Base-by-base conservation (phyloP, 805 yeast species). In the Ogataea paraovalis region DNA sequence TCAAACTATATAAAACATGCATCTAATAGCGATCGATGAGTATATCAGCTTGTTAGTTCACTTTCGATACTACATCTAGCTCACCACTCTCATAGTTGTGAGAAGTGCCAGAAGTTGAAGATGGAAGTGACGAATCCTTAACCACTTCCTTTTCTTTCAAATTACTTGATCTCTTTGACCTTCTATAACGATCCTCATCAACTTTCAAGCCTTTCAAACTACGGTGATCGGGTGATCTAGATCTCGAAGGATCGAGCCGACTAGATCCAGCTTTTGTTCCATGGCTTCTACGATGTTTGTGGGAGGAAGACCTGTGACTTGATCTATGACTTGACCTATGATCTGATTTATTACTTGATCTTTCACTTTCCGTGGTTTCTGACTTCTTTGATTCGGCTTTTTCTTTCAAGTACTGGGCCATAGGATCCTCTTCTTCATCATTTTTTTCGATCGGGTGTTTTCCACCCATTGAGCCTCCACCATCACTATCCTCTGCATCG, bases 401-500 rank as follows among this genome's bases (percentile, higher is more conserved):
- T 20, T 48, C 45, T 39, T 48, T 51, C 7, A 63, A 41, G 44
- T 53, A 66, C 10, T 50, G 52, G 10, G 65, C 69, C 71, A 66
- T 71, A 7, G 74, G 73, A 54, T 71, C 76, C 22, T 58, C 59
- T 23, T 49, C 56, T 14, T 40, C 42, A 16, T 44, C 41, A 10
- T 28, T 16, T 33, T 25, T 23, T 20, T 44, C 41, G 21, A 32
- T 23, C 13, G 33, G 13, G n/a, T 14, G 3, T 37, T 20, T 20
- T 22, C 9, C 32, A 3, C 8, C 18, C 12, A 3, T 10, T 30
- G 41, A 33, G n/a, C 40, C 45, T 16, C 48, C 47, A 8, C 46
- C 47, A 7, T 49, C 47, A 9, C 47, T 47, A 6, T 65, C 61
- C 20, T 59, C 68, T 59, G 71, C 75, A 42, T 76, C 79, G 44